These are phyloP conservation scores for Aurantiochytrium sp. DNA, from an alignment of 108 stramenopile genomes.

Conservation along the genomic window DNA sequence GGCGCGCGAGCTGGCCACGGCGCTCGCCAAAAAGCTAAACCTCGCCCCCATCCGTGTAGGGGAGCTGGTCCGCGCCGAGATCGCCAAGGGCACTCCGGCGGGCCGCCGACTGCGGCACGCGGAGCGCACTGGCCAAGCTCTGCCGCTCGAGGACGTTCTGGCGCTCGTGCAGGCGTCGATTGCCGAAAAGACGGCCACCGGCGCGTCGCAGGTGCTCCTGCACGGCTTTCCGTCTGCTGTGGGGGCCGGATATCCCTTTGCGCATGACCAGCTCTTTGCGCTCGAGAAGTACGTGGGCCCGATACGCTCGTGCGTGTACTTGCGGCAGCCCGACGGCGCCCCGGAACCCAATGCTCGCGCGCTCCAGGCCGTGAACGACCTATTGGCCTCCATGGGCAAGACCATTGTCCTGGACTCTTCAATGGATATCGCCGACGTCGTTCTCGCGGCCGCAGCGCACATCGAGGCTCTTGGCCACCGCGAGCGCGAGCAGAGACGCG, in stretches of 20 bases:
- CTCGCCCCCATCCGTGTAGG: neutral
- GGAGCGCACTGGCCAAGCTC: neutral
- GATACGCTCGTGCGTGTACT: neutral
- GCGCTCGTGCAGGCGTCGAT: neutral
- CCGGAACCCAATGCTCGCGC: neutral
- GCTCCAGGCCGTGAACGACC: neutral
- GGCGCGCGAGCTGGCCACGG: neutral
- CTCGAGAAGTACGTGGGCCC: conserved; percentile 26
- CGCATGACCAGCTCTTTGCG: conserved; percentile 39
- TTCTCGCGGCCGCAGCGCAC: neutral
- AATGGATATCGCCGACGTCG: neutral
- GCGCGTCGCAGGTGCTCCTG: conserved; percentile 19
- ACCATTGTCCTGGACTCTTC: neutral
- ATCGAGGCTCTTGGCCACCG: neutral
- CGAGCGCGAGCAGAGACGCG: neutral
- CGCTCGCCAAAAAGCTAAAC: neutral
- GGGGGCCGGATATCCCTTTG: conserved; percentile 9
- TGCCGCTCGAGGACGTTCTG: neutral
- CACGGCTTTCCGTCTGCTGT: conserved; percentile 26
- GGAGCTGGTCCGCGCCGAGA: neutral
- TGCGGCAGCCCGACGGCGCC: neutral
- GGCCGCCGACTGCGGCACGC: neutral
- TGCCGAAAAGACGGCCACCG: neutral
- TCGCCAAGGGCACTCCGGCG: neutral
- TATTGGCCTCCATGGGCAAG: neutral